Conservation (phyloP, 345 rosid species). For the Ceriops decandra region DNA sequence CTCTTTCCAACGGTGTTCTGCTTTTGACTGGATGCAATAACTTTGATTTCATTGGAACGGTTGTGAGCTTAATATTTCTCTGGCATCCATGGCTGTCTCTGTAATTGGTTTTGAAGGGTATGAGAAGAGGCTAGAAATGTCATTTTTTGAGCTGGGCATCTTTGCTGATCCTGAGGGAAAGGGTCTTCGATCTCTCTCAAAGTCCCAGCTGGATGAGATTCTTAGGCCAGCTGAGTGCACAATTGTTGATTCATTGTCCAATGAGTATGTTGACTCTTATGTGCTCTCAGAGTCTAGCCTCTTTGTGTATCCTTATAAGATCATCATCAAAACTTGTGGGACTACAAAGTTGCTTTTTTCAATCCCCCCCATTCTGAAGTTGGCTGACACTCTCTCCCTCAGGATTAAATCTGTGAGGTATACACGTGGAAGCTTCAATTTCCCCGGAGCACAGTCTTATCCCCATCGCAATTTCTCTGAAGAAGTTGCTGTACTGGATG, state of each 20-base stretch:
- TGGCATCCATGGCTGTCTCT: conserved; percentile 13
- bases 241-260: conserved; percentile 24
- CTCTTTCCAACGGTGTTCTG: neutral
- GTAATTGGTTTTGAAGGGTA: conserved; percentile 35
- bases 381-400: conserved; percentile 12
- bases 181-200: conserved; percentile 20
- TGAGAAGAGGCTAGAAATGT: conserved; percentile 30
- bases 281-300: conserved; percentile 32
- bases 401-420: conserved; percentile 23
- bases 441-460: conserved; percentile 29
- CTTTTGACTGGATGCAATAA: neutral
- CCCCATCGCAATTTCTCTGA: conserved; percentile 32
- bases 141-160: conserved; percentile 22
- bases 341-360: conserved; percentile 26
- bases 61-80: neutral
- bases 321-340: conserved; percentile 33
- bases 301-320: conserved; percentile 30
- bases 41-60: neutral
- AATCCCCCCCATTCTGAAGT: conserved; percentile 22
- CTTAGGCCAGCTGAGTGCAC: conserved; percentile 32
- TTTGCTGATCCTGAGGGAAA: conserved; percentile 28
- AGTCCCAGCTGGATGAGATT: conserved; percentile 26
- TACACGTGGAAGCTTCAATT: conserved; percentile 31
- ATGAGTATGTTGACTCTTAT: conserved; percentile 26
- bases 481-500: conserved; percentile 26